A percentile compares a stretch with the other conserved stretches of the same genome.
Conservation (phyloP, 73 alveolate genomes). For the Durusdinium trenchii region DNA sequence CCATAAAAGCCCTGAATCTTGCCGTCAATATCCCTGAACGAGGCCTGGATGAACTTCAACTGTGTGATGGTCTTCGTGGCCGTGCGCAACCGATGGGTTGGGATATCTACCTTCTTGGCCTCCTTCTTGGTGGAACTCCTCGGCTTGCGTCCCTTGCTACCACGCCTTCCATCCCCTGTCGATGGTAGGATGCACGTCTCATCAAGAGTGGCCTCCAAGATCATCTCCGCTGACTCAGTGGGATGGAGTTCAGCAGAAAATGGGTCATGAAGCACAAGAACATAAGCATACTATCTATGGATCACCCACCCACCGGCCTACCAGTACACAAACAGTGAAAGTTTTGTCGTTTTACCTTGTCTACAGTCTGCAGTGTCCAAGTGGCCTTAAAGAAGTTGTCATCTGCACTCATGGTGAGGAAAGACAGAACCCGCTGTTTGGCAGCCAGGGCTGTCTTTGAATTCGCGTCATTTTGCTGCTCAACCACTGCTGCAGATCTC, state of each 20-base stretch:
- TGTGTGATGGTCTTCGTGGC: slow-evolving; percentile 27
- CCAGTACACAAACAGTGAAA: background rate
- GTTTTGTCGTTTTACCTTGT: too few relatives aligned
- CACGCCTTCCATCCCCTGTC: background rate
- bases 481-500: background rate
- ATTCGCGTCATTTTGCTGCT: background rate
- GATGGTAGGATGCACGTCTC: background rate
- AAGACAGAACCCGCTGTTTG: background rate
- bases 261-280: background rate
- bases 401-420: background rate
- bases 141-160: background rate
- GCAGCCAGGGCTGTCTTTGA: background rate
- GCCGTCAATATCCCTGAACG: background rate
- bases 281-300: too few relatives aligned
- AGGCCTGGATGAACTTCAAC: background rate
- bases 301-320: background rate
- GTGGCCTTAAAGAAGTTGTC: background rate
- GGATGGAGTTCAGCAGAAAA: background rate
- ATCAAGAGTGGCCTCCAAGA: background rate
- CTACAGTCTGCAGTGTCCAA: too few relatives aligned
- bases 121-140: background rate
- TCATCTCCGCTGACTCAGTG: background rate
- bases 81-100: background rate
- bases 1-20: background rate
- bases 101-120: background rate